Percentiles rank a stretch among this genome's conserved stretches.
These are phyloP conservation scores for Endogone sp. DNA, from an alignment of 192 early-diverging fungal genomes.

Conservation along the genomic window DNA sequence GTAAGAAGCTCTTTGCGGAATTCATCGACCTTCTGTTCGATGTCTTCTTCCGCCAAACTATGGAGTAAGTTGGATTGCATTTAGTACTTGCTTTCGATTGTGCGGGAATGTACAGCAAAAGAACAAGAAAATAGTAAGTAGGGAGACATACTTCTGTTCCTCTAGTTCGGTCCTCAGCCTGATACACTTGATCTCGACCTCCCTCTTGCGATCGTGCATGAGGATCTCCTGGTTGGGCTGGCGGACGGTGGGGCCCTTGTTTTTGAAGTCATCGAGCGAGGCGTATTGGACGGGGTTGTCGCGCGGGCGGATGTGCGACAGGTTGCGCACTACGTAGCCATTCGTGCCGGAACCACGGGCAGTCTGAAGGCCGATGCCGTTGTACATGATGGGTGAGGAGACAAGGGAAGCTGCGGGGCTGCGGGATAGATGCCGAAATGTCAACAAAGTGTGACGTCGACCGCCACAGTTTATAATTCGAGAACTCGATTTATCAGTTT, in stretches of 20 bases:
- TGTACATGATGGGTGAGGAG: constrained; percentile 48
- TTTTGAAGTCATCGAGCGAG: constrained; percentile 29
- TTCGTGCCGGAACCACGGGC: constrained; percentile 90
- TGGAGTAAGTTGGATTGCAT: no score
- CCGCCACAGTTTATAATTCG: background rate
- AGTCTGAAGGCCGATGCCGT: constrained; percentile 77
- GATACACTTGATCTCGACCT: constrained; percentile 84
- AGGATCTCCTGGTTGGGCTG: constrained; percentile 78
- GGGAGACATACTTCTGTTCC: constrained; percentile 51
- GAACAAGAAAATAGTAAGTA: no score
- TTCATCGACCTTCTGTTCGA: constrained; percentile 59
- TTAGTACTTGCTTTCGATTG: no score
- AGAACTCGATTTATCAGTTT: background rate
- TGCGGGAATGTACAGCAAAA: no score
- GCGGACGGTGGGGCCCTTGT: constrained; percentile 27
- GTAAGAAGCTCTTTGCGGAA: constrained; percentile 56
- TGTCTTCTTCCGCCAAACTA: constrained; percentile 56
- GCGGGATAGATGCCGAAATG: background rate
- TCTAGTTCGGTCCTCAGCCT: constrained; percentile 78
- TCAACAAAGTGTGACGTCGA: background rate
- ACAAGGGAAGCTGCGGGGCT: background rate
- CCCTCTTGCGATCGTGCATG: constrained; percentile 81
- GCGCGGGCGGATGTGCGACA: constrained; percentile 64
- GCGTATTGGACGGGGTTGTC: constrained; percentile 25
- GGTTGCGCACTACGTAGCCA: constrained; percentile 91